A percentile compares a stretch with the other conserved stretches of the same genome.
These are phyloP conservation scores for Stereocaulon alpinum DNA, from an alignment of 495 filamentous ascomycete species.

Conservation along the genomic window DNA sequence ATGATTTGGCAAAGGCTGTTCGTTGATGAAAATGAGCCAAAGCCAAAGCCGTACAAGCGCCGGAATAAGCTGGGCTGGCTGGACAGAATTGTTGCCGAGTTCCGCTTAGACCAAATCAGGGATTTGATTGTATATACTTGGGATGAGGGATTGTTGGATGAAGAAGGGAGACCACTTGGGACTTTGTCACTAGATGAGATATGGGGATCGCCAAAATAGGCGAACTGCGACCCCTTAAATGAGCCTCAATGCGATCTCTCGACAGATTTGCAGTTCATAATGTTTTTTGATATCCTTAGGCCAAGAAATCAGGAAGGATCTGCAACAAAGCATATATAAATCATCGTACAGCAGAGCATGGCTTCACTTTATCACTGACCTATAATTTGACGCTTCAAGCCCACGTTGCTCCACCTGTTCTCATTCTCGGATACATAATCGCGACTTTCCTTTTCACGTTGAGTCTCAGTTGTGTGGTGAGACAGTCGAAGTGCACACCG, in stretches of 20 bases:
- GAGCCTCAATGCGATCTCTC: neutral
- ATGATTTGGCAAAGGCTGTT: slow-evolving; percentile 1
- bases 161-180: neutral
- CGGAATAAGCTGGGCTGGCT: neutral
- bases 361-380: too few species aligned
- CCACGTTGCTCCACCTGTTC: too few species aligned
- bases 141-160: neutral
- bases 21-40: neutral
- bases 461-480: too few species aligned
- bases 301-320: too few species aligned
- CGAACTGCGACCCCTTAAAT: neutral
- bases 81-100: neutral
- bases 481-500: too few species aligned
- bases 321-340: too few species aligned
- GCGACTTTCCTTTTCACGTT: too few species aligned
- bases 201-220: neutral
- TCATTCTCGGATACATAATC: too few species aligned
- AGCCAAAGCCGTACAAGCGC: neutral
- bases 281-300: too few species aligned
- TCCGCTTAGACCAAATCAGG: neutral
- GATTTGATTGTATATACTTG: neutral
- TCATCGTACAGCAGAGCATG: too few species aligned
- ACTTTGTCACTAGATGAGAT: neutral
- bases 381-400: too few species aligned
- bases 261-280: too few species aligned